phyloP scores from a whole-genome alignment of 2,329 filamentous ascomycete species.

The Paraphoma chrysanthemicola region DNA sequence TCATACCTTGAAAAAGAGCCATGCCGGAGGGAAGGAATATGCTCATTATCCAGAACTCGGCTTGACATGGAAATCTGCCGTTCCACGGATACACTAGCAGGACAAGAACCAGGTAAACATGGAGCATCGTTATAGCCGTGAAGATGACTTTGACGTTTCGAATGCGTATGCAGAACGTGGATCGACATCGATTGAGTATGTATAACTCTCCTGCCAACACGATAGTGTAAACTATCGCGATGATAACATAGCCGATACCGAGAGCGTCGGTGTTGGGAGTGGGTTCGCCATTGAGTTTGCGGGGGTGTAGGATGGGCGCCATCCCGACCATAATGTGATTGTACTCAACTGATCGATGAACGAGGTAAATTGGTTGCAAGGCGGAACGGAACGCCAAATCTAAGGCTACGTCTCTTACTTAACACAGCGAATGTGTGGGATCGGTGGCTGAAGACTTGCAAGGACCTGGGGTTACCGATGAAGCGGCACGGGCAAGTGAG shows the following conservation, averaged over 20 bases:
- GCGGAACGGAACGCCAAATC: conserved; percentile 11
- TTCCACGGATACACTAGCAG: conserved; percentile 47
- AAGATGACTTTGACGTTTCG: conserved; percentile 43
- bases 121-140: conserved; percentile 42
- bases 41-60: conserved; percentile 51
- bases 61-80: conserved; percentile 42
- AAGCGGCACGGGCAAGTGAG: conserved; percentile 29
- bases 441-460: conserved; percentile 26
- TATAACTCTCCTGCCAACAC: conserved; percentile 38
- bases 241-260: conserved; percentile 41
- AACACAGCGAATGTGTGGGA: conserved; percentile 29
- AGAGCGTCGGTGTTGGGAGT: conserved; percentile 39
- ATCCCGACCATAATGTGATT: conserved; percentile 37
- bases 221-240: conserved; percentile 43
- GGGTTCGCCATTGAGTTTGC: conserved; percentile 34
- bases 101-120: conserved; percentile 46
- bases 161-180: conserved; percentile 42
- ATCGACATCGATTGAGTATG: conserved; percentile 36
- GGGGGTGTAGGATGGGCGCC: conserved; percentile 35
- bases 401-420: conserved; percentile 33
- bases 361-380: neutral
- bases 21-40: conserved; percentile 48
- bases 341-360: conserved; percentile 14
- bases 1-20: conserved; percentile 47
- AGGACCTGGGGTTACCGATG: conserved; percentile 26